Percentiles rank a stretch among this genome's conserved stretches.
Conservation (phyloP, 805 yeast genomes). For the Candida hungchunana region DNA sequence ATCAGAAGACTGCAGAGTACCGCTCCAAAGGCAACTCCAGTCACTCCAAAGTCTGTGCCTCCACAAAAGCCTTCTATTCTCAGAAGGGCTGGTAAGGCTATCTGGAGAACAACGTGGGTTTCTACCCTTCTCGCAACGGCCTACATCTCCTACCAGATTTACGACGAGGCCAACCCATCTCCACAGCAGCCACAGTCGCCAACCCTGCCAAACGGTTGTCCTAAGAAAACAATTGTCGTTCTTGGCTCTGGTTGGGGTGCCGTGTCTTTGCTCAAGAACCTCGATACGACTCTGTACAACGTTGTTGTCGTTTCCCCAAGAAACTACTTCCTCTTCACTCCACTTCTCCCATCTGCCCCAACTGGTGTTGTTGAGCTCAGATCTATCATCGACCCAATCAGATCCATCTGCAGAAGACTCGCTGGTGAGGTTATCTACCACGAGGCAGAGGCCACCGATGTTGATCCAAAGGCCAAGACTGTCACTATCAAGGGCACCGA, state of each 20-base stretch:
- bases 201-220: constrained; percentile 41
- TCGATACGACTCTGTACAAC: constrained; percentile 84
- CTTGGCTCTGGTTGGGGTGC: constrained; percentile 96
- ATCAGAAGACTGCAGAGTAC: constrained; percentile 12
- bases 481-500: constrained; percentile 57
- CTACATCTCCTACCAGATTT: constrained; percentile 58
- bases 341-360: constrained; percentile 91
- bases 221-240: constrained; percentile 50
- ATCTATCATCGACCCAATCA: constrained; percentile 91
- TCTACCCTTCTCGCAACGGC: constrained; percentile 50
- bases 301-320: constrained; percentile 91
- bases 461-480: constrained; percentile 68
- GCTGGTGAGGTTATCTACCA: constrained; percentile 75
- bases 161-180: constrained; percentile 58
- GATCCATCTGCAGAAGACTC: constrained; percentile 76
- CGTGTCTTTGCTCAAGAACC: constrained; percentile 72
- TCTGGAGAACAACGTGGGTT: constrained; percentile 47
- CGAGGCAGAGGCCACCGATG: constrained; percentile 86
- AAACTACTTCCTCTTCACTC: constrained; percentile 93
- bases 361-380: constrained; percentile 88
- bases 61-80: constrained; percentile 20
- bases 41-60: constrained; percentile 10
- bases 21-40: constrained; percentile 8
- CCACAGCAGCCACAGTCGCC: constrained; percentile 59
- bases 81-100: constrained; percentile 21